Conservation (phyloP, 768 basidiomycete species). For the Omphalotus guepiniiformis region DNA sequence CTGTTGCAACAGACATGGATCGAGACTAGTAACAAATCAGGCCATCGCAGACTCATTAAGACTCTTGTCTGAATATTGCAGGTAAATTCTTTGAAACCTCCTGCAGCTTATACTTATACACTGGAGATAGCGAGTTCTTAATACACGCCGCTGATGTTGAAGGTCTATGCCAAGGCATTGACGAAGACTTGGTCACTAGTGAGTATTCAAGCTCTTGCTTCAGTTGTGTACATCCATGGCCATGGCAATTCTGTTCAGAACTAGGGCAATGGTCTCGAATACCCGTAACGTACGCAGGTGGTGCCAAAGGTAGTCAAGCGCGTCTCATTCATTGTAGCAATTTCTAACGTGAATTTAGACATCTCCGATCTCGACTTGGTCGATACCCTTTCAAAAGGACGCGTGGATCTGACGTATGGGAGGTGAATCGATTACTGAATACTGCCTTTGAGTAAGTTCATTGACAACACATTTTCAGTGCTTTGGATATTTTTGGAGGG, state of each 20-base stretch:
- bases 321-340: not conserved
- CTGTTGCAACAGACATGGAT: not conserved
- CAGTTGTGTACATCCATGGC: not conserved
- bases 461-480: conserved; percentile 23
- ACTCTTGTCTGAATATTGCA: conserved; percentile 76
- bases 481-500: conserved; percentile 60
- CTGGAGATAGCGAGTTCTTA: conserved; percentile 70
- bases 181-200: conserved; percentile 83
- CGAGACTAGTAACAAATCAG: not conserved
- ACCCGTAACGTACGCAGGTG: conserved; percentile 96
- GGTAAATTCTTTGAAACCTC: conserved; percentile 34
- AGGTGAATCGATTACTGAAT: conserved; percentile 26
- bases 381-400: conserved; percentile 71
- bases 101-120: not conserved
- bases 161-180: conserved; percentile 94
- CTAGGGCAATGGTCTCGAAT: conserved; percentile 90
- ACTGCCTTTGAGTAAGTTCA: not conserved
- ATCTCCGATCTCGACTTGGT: conserved; percentile 80
- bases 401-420: conserved; percentile 50
- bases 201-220: conserved; percentile 22
- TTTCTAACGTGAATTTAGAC: conserved; percentile 38
- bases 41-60: conserved; percentile 64
- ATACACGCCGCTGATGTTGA: conserved; percentile 99
- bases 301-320: conserved; percentile 78
- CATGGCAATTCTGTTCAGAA: conserved; percentile 39